Evolutionary conservation across 306 rosid genomes (phyloP), one percentile per base, ranked within the genome.

Genomic region (Quercus berberidifolia): DNA sequence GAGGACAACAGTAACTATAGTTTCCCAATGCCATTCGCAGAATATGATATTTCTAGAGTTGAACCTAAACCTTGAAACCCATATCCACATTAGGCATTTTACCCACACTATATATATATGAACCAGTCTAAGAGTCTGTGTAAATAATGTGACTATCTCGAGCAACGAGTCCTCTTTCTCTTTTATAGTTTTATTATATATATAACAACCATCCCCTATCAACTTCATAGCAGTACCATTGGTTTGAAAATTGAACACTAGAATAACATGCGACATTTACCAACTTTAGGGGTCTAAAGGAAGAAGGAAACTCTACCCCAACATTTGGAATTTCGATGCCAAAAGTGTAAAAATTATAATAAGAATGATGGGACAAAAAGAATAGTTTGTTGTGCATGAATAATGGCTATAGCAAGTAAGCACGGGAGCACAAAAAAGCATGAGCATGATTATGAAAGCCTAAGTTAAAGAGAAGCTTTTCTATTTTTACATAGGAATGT

Each of bases 261-360:
- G 57, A 60, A 52, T 76, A 73, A 31, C 23, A 67, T 15, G 41
- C 19, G 65, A 10, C 74, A 73, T 80, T 63, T 35, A 59, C 69
- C 63, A 80, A 38, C 78, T 79, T 75, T 83, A 71, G 54, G 55
- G 55, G 28, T 46, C 31, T 43, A 49, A 31, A 58, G 67, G 79
- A 46, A 69, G 46, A 83, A 57, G 78, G 74, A 74, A 84, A 72
- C 38, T 65, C 67, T 25, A 21, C 5, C 74, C 86, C 68, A 80
- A 69, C 77, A 80, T 84, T 89, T 86, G 87, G 84, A 82, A 84
- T 87, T 82, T 86, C 89, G 55, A 88, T 85, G 90, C 87, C 72
- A 35, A 19, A 25, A 74, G 78, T 58, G 80, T 30, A 85, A 79
- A 31, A 77, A 59, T 77, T 81, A 81, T 79, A 72, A 79, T 70